Base-by-base conservation (phyloP, 495 filamentous ascomycete genomes). In the Bombardia bombarda region DNA sequence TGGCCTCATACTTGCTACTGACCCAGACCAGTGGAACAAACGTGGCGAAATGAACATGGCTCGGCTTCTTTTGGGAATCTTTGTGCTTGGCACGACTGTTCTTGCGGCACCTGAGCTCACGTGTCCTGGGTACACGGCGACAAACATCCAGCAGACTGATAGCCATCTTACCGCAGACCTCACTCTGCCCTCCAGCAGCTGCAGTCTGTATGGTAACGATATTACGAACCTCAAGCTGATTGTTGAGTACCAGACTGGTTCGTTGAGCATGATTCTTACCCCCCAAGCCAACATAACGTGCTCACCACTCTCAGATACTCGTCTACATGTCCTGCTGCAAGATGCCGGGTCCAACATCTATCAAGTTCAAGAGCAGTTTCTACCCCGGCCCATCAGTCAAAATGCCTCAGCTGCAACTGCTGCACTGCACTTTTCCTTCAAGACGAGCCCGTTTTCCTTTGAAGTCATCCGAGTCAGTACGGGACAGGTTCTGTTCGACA, bases 301-400 rank as follows among this genome's bases (percentile, higher is more conserved):
- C n/a, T n/a, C n/a, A n/a, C n/a, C n/a, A 37, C 10, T 28, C 25
- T 7, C 32, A 90, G 85, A 84, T 25, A 68, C 74, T 13, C 82
- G 88, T 4, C 77, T 94, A 1, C 88, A 92, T 58, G 84, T 93
- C 49, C 74, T 83, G 47, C 89, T 95, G 39, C 74, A 82, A 40
- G 88, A 94, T 59, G 66, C 75, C 10, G 77, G 70, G 19, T 71
- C 82, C 42, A 68, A 79, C 32, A 76, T 85, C 20, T 95, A 87
- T 52, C 84, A 93, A 58, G 75, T 95, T 13, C 87, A 86, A 21
- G 74, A 80, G 14, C 72, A 68, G 1, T 79, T 87, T 10, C 52
- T 95, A 4, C 73, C 83, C 7, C 78, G 85, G 1, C 83, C 87
- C 0, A 46, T 52, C 22, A 47, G 40, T 21, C 37, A 51, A 8